These are phyloP conservation scores for Colletotrichum gloeosporioides DNA, from an alignment of 2,329 filamentous ascomycete genomes.

Conservation along the genomic window DNA sequence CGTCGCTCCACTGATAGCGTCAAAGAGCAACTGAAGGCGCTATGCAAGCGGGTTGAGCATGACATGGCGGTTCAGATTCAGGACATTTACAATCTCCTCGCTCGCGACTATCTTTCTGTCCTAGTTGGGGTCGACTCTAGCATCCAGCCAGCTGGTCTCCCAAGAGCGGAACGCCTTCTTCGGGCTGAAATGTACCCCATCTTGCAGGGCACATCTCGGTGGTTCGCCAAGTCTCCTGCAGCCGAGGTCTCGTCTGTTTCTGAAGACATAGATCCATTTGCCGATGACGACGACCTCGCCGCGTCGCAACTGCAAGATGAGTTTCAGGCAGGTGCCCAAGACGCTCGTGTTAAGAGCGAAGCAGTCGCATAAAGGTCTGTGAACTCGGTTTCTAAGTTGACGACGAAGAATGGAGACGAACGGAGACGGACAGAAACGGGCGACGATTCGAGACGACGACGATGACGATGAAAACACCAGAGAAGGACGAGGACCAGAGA, in stretches of 20 bases:
- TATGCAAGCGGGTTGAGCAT: not conserved
- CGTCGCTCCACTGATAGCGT: conserved; percentile 20
- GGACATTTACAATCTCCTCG: conserved; percentile 9
- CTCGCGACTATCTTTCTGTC: conserved; percentile 8
- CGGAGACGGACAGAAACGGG: too few species aligned
- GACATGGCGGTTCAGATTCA: not conserved
- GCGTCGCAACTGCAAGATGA: not conserved
- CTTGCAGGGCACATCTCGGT: not conserved
- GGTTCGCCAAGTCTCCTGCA: not conserved
- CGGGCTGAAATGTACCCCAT: not conserved
- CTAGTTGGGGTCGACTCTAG: not conserved
- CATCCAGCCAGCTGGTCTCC: not conserved
- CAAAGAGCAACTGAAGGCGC: conserved; percentile 15
- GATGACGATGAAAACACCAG: too few species aligned
- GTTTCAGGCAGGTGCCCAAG: not conserved
- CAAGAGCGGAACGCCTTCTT: not conserved
- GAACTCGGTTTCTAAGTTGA: too few species aligned
- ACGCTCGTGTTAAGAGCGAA: not conserved
- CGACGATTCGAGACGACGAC: too few species aligned
- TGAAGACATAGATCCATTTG: not conserved
- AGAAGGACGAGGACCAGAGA: not conserved
- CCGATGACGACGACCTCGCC: not conserved
- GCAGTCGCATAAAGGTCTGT: too few species aligned
- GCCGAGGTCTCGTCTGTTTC: not conserved
- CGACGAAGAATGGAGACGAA: too few species aligned